Percentiles rank a stretch among this genome's conserved stretches.
These are phyloP conservation scores for Fusarium mexicanum DNA, from an alignment of 2,329 filamentous ascomycete genomes.

Conservation along the genomic window DNA sequence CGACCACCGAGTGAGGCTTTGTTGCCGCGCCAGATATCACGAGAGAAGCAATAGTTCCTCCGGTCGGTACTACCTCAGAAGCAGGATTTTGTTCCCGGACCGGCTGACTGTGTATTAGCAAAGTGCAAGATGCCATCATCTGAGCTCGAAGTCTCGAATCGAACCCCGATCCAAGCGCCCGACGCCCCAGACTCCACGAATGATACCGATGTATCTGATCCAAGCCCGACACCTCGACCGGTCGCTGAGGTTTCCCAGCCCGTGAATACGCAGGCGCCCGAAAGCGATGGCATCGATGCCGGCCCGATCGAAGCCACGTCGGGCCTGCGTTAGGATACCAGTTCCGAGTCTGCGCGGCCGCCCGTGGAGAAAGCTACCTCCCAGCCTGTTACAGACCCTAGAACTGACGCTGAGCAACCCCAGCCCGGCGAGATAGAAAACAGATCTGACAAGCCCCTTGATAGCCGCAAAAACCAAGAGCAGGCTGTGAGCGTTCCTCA, in stretches of 20 bases:
- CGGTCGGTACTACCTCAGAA: not conserved
- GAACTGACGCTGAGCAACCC: not conserved
- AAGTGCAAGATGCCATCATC: not conserved
- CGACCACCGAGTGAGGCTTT: not conserved
- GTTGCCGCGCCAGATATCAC: not conserved
- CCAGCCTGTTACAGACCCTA: not conserved
- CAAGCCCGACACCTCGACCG: not conserved
- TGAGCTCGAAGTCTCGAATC: rapidly evolving
- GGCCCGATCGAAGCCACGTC: not conserved
- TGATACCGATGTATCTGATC: not conserved
- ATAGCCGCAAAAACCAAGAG: rapidly evolving
- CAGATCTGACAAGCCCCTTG: not conserved
- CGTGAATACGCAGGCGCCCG: not conserved
- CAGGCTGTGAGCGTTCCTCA: not conserved
- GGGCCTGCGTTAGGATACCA: not conserved
- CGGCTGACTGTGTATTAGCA: not conserved
- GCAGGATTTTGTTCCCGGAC: not conserved
- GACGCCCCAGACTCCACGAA: not conserved
- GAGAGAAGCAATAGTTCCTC: not conserved
- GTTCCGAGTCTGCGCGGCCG: not conserved
- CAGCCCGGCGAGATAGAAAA: not conserved
- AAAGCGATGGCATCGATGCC: not conserved
- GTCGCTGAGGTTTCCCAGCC: not conserved
- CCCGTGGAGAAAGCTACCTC: not conserved
- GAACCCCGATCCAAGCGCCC: not conserved